Evolutionary conservation across 106 monocot genomes (phyloP).

Genomic region (Allium sativum): DNA sequence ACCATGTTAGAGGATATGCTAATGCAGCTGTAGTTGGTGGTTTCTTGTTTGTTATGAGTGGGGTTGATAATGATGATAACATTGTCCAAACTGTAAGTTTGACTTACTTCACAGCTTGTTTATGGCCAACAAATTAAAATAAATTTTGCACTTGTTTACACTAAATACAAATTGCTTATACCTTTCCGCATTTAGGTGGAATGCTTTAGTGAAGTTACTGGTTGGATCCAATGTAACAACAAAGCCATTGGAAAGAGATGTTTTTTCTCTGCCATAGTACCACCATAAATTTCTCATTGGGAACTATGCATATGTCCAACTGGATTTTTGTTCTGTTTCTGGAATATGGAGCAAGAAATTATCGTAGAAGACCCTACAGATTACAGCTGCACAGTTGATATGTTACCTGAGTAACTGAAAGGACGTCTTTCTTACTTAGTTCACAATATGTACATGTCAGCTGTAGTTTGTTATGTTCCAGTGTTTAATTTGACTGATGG

Average conservation of each 20-base stretch:
- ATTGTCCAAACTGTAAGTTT: constrained; percentile 35
- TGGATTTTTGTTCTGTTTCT: background rate
- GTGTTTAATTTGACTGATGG: no score
- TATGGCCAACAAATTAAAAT: no score
- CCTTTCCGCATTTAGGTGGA: constrained; percentile 23
- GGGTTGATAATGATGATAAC: constrained; percentile 18
- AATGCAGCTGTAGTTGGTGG: constrained; percentile 26
- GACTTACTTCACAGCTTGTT: background rate
- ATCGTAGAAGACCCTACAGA: no score
- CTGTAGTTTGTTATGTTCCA: no score
- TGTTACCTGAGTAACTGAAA: no score
- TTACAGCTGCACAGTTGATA: no score
- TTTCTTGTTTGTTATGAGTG: constrained; percentile 46
- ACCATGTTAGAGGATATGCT: constrained; percentile 42
- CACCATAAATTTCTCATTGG: background rate
- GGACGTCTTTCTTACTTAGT: no score
- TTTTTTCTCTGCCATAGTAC: constrained; percentile 29
- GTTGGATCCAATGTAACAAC: constrained; percentile 12
- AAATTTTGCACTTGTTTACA: no score
- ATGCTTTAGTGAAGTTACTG: constrained; percentile 23
- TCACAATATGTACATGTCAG: no score
- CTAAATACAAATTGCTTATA: background rate
- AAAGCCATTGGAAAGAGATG: constrained; percentile 34
- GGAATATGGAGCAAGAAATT: no score
- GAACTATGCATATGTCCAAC: no score